Percentiles rank a stretch among this genome's conserved stretches.
These are phyloP conservation scores for Pyrenophora graminea DNA, from an alignment of 2,329 filamentous ascomycete genomes.

Conservation along the genomic window DNA sequence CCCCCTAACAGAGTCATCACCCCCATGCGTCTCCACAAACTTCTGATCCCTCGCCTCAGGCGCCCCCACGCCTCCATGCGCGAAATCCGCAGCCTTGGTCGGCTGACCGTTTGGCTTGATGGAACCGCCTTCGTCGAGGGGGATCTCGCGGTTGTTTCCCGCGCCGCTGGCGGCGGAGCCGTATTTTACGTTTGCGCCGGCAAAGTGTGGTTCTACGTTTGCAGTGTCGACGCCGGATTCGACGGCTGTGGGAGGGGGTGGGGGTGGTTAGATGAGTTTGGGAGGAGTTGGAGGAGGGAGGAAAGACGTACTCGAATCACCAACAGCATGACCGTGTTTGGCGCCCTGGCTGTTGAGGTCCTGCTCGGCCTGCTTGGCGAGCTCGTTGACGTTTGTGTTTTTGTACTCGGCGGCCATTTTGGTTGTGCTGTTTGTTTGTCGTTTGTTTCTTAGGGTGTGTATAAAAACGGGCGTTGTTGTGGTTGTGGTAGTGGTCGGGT, in stretches of 20 bases:
- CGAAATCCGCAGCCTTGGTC: conserved; percentile 54
- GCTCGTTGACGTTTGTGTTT: conserved; percentile 48
- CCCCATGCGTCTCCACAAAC: conserved; percentile 46
- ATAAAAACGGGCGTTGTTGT: neutral
- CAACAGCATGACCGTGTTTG: conserved; percentile 44
- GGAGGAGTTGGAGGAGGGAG: neutral
- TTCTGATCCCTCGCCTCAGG: conserved; percentile 51
- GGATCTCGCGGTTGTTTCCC: conserved; percentile 55
- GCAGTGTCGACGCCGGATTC: conserved; percentile 56
- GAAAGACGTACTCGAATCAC: conserved; percentile 45
- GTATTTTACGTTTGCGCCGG: conserved; percentile 50
- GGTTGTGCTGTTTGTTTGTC: neutral
- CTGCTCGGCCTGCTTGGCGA: conserved; percentile 55
- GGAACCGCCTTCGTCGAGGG: conserved; percentile 52
- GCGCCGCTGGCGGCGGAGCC: conserved; percentile 51
- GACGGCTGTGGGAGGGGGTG: conserved; percentile 37
- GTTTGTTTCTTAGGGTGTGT: neutral
- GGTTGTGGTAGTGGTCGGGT: neutral
- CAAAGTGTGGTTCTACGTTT: conserved; percentile 47
- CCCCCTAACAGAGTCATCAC: conserved; percentile 47
- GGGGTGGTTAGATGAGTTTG: neutral
- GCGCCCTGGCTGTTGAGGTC: conserved; percentile 53
- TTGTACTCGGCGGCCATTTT: conserved; percentile 52
- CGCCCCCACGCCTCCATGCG: conserved; percentile 51
- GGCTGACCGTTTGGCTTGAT: conserved; percentile 48